Base-by-base conservation (phyloP, 2,329 filamentous ascomycete species). In the Aspergillus fructus region DNA sequence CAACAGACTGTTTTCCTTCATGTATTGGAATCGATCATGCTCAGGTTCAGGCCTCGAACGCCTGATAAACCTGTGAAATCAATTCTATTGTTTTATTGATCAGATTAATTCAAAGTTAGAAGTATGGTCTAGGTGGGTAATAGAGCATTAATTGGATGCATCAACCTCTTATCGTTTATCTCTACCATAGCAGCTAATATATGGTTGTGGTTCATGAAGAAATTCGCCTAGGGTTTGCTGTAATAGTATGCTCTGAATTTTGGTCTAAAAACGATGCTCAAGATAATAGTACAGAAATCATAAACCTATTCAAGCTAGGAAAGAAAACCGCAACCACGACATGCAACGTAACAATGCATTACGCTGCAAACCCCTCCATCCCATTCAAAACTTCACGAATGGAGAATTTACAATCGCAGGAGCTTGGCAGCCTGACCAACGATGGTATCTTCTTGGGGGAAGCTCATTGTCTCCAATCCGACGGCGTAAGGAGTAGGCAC, bases 401-500 rank as follows among this genome's bases (percentile, higher is more conserved):
- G 53, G 24, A 39, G 51, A 59, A 56, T 68, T 79, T 86, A 94
- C 73, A 96, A 81, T 65, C 86, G 85, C 72, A 99, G 83, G 68
- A 97, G 82, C 86, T 97, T 97, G 67, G 89, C 91, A 55, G 89
- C 89, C 75, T 94, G 93, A 68, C 89, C 82, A 76, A 91, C 89
- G 72, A 99, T 97, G 68, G 96, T 83, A 64, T 87, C 77, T 81
- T 96, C 91, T 66, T 88, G 90, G 50, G 94, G 94, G 89, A 99
- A 99, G 70, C 84, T 84, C 91, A 99, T 89, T 79, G 94, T 87
- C 84, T 99, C 94, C 58, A 99, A 85, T 75, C 91, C 90, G 78
- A 89, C 83, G 58, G 94, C 93, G 74, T 99, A 97, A 39, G 94
- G 94, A 7, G 94, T 99, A 49, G 94, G 94, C 12, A 99, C 94